Base-by-base conservation (phyloP, 75 land plant genomes). In the Pinus taeda region DNA sequence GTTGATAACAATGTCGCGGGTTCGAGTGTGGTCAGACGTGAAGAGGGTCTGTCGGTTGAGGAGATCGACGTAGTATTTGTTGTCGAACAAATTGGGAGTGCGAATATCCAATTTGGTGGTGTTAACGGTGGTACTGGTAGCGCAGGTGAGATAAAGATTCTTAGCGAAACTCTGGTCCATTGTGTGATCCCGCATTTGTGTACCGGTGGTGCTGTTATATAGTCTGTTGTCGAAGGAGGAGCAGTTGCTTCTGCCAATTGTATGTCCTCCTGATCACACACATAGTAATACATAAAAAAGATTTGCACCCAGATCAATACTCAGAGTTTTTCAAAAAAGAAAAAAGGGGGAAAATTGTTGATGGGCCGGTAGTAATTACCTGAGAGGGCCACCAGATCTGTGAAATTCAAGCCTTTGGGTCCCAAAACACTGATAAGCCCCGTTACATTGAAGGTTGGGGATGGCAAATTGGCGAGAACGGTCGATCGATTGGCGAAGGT, bases 61-160 rank as follows among this genome's bases (percentile, higher is more conserved):
- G 4, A 93, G 86, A 59, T 87, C 84, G 12, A 86, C 83, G 72
- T 82, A 92, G 79, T 92, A 92, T 78, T 84, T 88, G 86, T 86
- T 92, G 76, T 92, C 93, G 81, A 93, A 88, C n/a, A 24, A 57
- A 76, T 80, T 78, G 3, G 89, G 87, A 12, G 83, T 69, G n/a
- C 78, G 56, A 59, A 86, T 66, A 74, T 91, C 93, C 63, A 82
- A 59, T 14, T 61, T 73, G 9, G 85, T 77, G 57, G 84, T 79
- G 73, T 74, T 79, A 63, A 63, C 74, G 36, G 81, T 60, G 74
- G 57, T 79, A 7, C 58, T 60, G 8, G 64, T 36, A 8, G 92
- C 90, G 67, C 92, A 90, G 4, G 71, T 78, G 14, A 6, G 66
- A 9, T 71, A 66, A 39, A 90, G 92, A 59, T 72, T 61, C 2